Evolutionary conservation across 805 yeast species (phyloP).

Genomic region (Ogataea methanolica): DNA sequence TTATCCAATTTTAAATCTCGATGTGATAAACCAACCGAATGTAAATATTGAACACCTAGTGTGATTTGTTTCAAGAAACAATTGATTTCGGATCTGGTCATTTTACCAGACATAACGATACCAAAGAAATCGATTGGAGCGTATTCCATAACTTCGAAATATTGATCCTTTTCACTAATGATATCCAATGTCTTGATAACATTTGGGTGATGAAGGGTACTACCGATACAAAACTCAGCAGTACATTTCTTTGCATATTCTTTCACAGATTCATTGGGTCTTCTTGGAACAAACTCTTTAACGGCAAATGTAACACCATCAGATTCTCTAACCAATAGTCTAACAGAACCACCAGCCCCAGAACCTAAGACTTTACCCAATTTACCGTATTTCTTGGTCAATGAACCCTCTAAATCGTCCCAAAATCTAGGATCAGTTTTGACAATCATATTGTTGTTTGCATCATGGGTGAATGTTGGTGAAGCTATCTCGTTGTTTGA

Average conservation of each 20-base stretch:
- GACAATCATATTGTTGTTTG: conserved; percentile 36
- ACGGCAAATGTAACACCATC: conserved; percentile 78
- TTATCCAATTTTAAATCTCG: conserved; percentile 80
- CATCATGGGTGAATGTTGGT: conserved; percentile 36
- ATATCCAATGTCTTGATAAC: conserved; percentile 74
- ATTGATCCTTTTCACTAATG: conserved; percentile 63
- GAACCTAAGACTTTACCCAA: conserved; percentile 73
- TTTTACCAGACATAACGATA: conserved; percentile 80
- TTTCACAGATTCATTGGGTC: conserved; percentile 63
- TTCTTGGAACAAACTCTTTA: conserved; percentile 71
- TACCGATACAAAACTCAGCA: conserved; percentile 85
- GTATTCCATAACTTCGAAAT: conserved; percentile 81
- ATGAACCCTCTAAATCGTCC: conserved; percentile 49
- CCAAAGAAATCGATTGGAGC: conserved; percentile 83
- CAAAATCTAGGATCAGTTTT: conserved; percentile 33
- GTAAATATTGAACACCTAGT: conserved; percentile 69
- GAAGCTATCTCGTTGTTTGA: conserved; percentile 23
- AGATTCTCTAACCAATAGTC: conserved; percentile 59
- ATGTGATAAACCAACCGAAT: conserved; percentile 76
- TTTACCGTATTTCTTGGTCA: conserved; percentile 63
- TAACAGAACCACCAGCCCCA: conserved; percentile 88
- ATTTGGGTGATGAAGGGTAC: conserved; percentile 77
- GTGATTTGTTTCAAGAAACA: conserved; percentile 75
- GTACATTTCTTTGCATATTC: conserved; percentile 85
- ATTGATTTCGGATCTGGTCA: conserved; percentile 77